Evolutionary conservation across 2,329 filamentous ascomycete genomes (phyloP), one percentile per base, ranked within the genome.

Genomic region (Graphiopsis chlorocephala): DNA sequence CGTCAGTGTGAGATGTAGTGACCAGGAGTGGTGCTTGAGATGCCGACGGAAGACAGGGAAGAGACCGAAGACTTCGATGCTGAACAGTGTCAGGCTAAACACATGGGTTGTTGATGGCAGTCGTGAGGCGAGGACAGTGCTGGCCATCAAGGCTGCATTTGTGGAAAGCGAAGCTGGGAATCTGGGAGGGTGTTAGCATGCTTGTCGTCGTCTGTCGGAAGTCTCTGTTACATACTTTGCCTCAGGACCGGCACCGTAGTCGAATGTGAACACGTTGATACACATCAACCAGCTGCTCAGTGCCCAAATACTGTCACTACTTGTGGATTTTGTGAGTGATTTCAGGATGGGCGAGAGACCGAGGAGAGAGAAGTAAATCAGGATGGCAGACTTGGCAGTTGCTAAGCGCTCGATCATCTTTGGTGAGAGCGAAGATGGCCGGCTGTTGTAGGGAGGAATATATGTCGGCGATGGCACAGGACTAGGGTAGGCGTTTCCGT

Each of bases 31-130:
- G 74, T 94, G 90, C 17, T 91, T 86, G 11, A 96, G 86, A 73
- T 97, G 92, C 6, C 93, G 86, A n/a, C 95, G 84, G 74, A 98
- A 98, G 4, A 99, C 93, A n/a, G 95, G 95, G 71, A 98, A 98
- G 8, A 99, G 84, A 0, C 94, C 95, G 77, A 98, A 99, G 1
- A 99, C 92, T 76, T 99, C 92, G 71, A 99, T 98, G 67, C 90
- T 93, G 84, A 99, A 98, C 6, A 99, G 86, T 0, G 94, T 97
- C 31, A 99, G 82, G 68, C 90, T 94, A 74, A 99, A 99, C 0
- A 99, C 95, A 76, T 97, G 92, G 0, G 92, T 93, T 0, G 95
- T 98, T 17, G 89, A 92, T 7, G 91, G 91, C 12, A 99, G 84
- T 0, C 93, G 89, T 57, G 91, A 96, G 2, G 95, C 95, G 12